phyloP scores from a whole-genome alignment of 495 filamentous ascomycete genomes.

The Aspergillus hancockii region DNA sequence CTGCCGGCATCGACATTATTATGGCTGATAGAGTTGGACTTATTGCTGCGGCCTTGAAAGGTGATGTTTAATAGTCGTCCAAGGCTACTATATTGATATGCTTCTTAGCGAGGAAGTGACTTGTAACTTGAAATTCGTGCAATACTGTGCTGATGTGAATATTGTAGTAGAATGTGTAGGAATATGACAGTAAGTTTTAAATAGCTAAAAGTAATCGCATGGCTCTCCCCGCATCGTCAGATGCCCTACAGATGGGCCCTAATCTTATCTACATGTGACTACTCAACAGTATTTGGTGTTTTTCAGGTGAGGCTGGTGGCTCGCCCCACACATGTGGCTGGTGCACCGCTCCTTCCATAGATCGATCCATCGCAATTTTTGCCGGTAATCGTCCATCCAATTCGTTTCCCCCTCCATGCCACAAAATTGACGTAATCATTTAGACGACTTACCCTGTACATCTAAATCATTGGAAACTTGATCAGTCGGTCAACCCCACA shows the following conservation, averaged over 20 bases:
- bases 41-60: background rate
- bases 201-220: too few species aligned
- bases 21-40: background rate
- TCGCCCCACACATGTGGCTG: conserved; percentile 5
- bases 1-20: background rate
- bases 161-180: too few species aligned
- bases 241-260: background rate
- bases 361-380: conserved; percentile 5
- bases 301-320: background rate
- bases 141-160: too few species aligned
- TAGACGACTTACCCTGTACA: background rate
- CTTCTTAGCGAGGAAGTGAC: too few species aligned
- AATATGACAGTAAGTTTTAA: too few species aligned
- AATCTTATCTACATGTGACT: conserved; percentile 3
- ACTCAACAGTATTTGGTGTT: background rate
- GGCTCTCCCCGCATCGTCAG: background rate
- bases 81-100: background rate
- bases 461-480: background rate
- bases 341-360: background rate
- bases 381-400: background rate
- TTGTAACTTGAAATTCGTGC: too few species aligned
- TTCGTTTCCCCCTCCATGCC: background rate
- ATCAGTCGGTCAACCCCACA: background rate
- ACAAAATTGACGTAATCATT: background rate
- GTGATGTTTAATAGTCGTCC: background rate